A percentile compares a stretch with the other conserved stretches of the same genome.
phyloP scores from a whole-genome alignment of 2,329 filamentous ascomycete species.

The Dichotomopilus funicola region DNA sequence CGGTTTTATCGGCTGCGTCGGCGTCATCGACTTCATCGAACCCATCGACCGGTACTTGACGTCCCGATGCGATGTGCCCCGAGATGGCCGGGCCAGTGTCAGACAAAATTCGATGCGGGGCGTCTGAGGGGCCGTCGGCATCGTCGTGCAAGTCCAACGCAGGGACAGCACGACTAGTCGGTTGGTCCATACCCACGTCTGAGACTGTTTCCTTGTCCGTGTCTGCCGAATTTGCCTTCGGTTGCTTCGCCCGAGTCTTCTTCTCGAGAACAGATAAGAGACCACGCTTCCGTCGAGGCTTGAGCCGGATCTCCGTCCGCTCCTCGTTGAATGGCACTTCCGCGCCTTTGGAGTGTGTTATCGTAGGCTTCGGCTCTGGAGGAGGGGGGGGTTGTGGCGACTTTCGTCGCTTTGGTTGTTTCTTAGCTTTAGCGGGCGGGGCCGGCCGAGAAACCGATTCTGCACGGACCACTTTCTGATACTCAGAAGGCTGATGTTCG shows the following conservation, averaged over 20 bases:
- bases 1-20: too few relatives aligned
- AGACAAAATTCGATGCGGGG: too few relatives aligned
- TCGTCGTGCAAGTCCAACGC: too few relatives aligned
- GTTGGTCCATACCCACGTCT: too few relatives aligned
- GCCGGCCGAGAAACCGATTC: neutral
- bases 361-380: neutral
- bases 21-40: too few relatives aligned
- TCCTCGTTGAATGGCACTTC: conserved; percentile 13
- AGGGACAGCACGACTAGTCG: too few relatives aligned
- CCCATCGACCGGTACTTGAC: too few relatives aligned
- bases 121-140: neutral
- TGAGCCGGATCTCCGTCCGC: conserved; percentile 42
- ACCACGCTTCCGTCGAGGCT: conserved; percentile 41
- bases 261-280: conserved; percentile 41
- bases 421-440: neutral
- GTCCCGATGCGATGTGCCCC: too few relatives aligned
- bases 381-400: neutral
- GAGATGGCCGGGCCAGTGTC: too few relatives aligned
- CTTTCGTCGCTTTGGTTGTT: neutral
- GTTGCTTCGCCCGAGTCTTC: conserved; percentile 15
- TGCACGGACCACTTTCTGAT: neutral
- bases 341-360: neutral
- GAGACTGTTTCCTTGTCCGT: neutral
- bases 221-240: neutral
- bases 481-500: neutral